These are phyloP conservation scores for Sporothrix curviconia DNA, from an alignment of 2,329 filamentous ascomycete genomes.

Conservation along the genomic window DNA sequence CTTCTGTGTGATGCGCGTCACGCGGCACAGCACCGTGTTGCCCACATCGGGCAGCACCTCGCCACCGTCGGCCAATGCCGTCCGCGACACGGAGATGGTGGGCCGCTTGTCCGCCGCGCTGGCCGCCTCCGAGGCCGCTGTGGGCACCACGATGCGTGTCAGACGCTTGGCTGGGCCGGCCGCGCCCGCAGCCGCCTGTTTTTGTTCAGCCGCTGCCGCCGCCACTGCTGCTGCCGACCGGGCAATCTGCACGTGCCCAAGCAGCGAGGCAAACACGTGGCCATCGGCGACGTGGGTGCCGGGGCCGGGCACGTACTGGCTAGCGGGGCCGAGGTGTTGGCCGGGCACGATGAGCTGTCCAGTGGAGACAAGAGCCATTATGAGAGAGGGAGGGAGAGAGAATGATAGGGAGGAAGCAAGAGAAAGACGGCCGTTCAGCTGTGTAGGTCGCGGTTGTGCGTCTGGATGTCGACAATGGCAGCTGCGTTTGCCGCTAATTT, in stretches of 20 bases:
- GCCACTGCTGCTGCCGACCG: constrained; percentile 37
- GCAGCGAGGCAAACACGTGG: constrained; percentile 73
- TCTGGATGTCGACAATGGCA: background rate
- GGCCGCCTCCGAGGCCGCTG: constrained; percentile 32
- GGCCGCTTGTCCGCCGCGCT: constrained; percentile 38
- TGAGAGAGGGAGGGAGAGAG: background rate
- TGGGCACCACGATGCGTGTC: constrained; percentile 45
- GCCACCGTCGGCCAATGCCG: constrained; percentile 28
- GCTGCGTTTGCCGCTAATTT: constrained; percentile 3
- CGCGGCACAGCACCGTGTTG: constrained; percentile 73
- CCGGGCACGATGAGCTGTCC: constrained; percentile 64
- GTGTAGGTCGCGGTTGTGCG: background rate
- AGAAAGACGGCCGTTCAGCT: no score
- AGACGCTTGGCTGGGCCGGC: constrained; percentile 49
- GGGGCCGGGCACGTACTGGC: constrained; percentile 64
- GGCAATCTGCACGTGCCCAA: constrained; percentile 60
- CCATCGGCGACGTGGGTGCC: constrained; percentile 77
- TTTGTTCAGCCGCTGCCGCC: constrained; percentile 23
- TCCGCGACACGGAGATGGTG: constrained; percentile 50
- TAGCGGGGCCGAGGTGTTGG: constrained; percentile 63
- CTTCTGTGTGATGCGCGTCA: constrained; percentile 76
- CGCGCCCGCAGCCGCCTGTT: background rate
- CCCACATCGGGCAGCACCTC: constrained; percentile 77
- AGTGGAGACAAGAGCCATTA: background rate
- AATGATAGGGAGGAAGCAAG: no score